Evolutionary conservation across 2,329 filamentous ascomycete genomes (phyloP).

Genomic region (Periconia digitata): DNA sequence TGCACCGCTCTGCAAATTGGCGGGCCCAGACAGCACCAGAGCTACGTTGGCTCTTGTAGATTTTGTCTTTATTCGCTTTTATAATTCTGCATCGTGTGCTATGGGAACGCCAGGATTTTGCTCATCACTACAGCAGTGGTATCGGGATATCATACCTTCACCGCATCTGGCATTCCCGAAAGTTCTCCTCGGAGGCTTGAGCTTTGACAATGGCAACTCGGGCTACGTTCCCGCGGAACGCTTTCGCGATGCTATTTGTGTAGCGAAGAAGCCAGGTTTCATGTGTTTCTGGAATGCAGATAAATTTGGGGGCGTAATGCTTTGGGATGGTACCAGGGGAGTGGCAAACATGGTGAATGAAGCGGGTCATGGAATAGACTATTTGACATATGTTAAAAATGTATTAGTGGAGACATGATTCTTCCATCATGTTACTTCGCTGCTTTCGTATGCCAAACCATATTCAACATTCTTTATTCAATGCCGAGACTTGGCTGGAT

Average conservation of each 20-base stretch:
- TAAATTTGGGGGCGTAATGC: conserved; percentile 2
- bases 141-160: background rate
- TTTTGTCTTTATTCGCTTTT: conserved; percentile 5
- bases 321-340: conserved; percentile 2
- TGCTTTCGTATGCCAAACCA: no score
- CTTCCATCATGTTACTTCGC: no score
- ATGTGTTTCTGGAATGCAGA: conserved; percentile 2
- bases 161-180: background rate
- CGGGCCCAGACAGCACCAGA: background rate
- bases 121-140: conserved; percentile 1
- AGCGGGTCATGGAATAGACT: background rate
- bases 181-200: conserved; percentile 3
- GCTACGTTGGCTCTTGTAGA: conserved; percentile 1
- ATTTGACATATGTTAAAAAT: background rate
- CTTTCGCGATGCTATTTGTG: background rate
- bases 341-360: background rate
- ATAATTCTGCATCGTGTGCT: conserved; percentile 2
- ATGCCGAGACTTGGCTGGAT: no score
- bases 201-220: conserved; percentile 1
- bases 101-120: background rate
- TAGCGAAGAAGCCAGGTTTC: background rate
- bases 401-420: background rate
- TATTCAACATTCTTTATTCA: no score
- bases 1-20: conserved; percentile 1
- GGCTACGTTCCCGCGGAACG: background rate